Evolutionary conservation across 2,329 filamentous ascomycete species (phyloP).

Genomic region (Chaetothyriales sp.): DNA sequence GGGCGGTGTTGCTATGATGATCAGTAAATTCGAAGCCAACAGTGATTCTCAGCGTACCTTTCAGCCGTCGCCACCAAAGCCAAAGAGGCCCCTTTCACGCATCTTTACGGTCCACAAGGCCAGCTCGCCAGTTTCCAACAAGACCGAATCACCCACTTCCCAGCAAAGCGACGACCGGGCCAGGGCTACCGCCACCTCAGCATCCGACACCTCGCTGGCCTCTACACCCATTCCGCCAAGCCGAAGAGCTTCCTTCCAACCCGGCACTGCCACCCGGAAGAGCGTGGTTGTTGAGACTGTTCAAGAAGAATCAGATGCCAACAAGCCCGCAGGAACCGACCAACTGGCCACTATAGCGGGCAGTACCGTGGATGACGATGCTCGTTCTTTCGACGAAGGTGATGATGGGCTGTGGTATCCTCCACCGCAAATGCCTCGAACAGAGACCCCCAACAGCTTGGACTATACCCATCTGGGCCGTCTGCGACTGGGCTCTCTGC

Average conservation of each 20-base stretch:
- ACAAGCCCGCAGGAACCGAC: background rate
- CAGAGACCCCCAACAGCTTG: conserved; percentile 14
- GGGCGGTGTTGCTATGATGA: conserved; percentile 8
- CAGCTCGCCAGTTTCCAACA: background rate
- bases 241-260: conserved; percentile 14
- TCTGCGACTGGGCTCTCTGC: conserved; percentile 13
- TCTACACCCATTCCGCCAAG: background rate
- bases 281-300: background rate
- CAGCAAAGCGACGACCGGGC: background rate
- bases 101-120: background rate
- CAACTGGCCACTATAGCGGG: no score
- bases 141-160: background rate
- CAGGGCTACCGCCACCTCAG: background rate
- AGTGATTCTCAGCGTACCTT: conserved; percentile 3
- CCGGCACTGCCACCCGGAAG: conserved; percentile 15
- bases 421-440: conserved; percentile 9
- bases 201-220: background rate
- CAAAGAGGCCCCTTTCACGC: conserved; percentile 3
- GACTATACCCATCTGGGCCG: conserved; percentile 14
- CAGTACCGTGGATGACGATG: background rate
- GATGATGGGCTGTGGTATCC: conserved; percentile 3
- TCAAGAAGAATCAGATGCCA: background rate
- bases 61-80: conserved; percentile 4
- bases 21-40: conserved; percentile 8
- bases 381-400: conserved; percentile 1